Base-by-base conservation (phyloP, 2,329 filamentous ascomycete species). In the Golovinomyces cichoracearum region DNA sequence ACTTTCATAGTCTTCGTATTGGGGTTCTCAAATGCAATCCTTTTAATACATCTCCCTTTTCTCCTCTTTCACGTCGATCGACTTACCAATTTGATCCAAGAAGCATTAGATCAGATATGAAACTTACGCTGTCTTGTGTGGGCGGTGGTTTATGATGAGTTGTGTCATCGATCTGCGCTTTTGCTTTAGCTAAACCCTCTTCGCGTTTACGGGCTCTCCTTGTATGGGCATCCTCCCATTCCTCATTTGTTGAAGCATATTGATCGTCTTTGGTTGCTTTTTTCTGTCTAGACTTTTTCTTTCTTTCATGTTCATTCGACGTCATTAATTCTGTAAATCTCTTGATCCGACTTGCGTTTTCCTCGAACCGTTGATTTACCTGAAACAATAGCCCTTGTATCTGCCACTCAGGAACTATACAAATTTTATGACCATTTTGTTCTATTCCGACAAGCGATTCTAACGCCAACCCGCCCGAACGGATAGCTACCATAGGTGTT, bases 401-500 rank as follows among this genome's bases (percentile, higher is more conserved):
- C 57, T 90, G 85, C 7, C 66, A 65, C 29, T 77, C 69, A 1
- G 74, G 67, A 1, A 93, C 81, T 21, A 79, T 61, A 35, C 66
- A 68, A 21, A 66, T 57, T 13, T 70, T 66, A 4, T 65, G 60
- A 6, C 59, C 66, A 44, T 56, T 49, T 52, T 65, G 54, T 3
- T 58, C 61, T 19, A 71, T 61, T 0, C 83, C 88, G 27, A 95
- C 70, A 23, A 94, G 70, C 1, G 81, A 83, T 63, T 93, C 83
- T 52, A 94, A 74, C 0, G 75, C 73, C 1, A 94, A 68, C 0
- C 86, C 86, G 62, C 83, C 81, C 4, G 83, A 86, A 17, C 88
- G 76, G 27, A 95, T 74, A 2, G 81, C 88, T 2, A 94, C 82
- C 62, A 93, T 81, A 1, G 84, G 84, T 42, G 68, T 76, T 17